These are phyloP conservation scores for Ceratobasidium sp. DNA, from an alignment of 1,284 basidiomycete species.

Conservation along the genomic window DNA sequence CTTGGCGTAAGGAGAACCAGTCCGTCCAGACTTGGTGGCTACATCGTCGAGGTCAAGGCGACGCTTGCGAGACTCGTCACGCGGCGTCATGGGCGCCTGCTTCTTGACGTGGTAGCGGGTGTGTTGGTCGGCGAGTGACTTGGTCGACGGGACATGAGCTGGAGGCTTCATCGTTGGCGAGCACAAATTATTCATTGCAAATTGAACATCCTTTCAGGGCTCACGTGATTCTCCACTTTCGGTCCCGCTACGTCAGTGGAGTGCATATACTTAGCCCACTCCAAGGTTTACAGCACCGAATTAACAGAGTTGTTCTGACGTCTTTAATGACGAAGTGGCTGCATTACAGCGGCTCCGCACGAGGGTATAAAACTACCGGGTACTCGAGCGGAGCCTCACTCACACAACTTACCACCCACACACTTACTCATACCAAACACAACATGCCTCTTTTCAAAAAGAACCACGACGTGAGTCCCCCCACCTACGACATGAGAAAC, in stretches of 20 bases:
- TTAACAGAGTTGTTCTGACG: conserved; percentile 11
- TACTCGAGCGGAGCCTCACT: not conserved
- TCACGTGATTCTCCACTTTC: conserved; percentile 22
- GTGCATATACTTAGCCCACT: conserved; percentile 1
- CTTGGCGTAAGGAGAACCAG: conserved; percentile 13
- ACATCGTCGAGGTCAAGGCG: conserved; percentile 36
- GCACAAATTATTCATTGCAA: conserved; percentile 44
- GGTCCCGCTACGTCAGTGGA: conserved; percentile 22
- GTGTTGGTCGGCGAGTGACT: conserved; percentile 36
- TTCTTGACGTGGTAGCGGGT: conserved; percentile 35
- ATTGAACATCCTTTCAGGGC: conserved; percentile 9
- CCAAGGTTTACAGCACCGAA: not conserved
- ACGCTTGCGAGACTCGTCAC: conserved; percentile 39
- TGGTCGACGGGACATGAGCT: conserved; percentile 39
- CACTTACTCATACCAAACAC: conserved; percentile 6
- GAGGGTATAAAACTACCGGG: conserved; percentile 19
- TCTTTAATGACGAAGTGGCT: conserved; percentile 11
- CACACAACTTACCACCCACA: not conserved
- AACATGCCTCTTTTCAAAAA: conserved; percentile 43
- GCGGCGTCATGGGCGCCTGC: conserved; percentile 24
- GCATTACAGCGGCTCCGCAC: not conserved
- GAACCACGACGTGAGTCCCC: conserved; percentile 22
- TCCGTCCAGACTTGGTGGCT: conserved; percentile 24
- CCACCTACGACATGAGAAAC: not conserved
- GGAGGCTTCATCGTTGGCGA: conserved; percentile 43